Percentiles rank a stretch among this genome's conserved stretches.
Conservation (phyloP, 306 rosid species). For the Rubus idaeus region DNA sequence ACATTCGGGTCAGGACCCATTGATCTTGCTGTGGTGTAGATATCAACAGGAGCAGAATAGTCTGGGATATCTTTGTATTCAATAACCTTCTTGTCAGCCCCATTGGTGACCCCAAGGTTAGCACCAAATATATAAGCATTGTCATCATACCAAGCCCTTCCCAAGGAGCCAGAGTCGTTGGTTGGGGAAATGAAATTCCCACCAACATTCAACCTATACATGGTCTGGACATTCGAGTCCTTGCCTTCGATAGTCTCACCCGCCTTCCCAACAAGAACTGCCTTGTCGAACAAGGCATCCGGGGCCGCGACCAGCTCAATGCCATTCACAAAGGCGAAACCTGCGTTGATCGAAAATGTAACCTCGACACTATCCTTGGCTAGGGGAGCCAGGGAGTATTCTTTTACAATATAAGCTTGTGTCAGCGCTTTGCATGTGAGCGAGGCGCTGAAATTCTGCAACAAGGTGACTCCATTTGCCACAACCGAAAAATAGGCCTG, state of each 20-base stretch:
- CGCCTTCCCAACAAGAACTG: constrained; percentile 22
- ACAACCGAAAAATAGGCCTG: constrained; percentile 35
- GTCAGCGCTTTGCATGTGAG: constrained; percentile 43
- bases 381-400: constrained; percentile 32
- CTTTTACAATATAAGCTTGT: constrained; percentile 42
- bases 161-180: constrained; percentile 40
- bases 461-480: constrained; percentile 32
- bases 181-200: constrained; percentile 41
- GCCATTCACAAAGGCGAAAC: constrained; percentile 51
- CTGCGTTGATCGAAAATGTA: constrained; percentile 34
- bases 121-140: constrained; percentile 40
- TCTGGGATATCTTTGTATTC: constrained; percentile 28
- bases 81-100: constrained; percentile 19
- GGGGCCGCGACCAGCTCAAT: constrained; percentile 38
- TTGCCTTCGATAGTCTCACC: constrained; percentile 25
- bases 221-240: constrained; percentile 34
- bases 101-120: constrained; percentile 28
- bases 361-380: constrained; percentile 23
- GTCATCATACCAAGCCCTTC: constrained; percentile 48
- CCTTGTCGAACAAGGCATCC: constrained; percentile 28
- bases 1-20: constrained; percentile 33
- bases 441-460: constrained; percentile 44
- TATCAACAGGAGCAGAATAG: constrained; percentile 37
- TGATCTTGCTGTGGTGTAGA: constrained; percentile 40
- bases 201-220: constrained; percentile 44